A percentile compares a stretch with the other conserved stretches of the same genome.
Conservation (phyloP, 2,329 filamentous ascomycete species). For the Trichophyton rubrum region DNA sequence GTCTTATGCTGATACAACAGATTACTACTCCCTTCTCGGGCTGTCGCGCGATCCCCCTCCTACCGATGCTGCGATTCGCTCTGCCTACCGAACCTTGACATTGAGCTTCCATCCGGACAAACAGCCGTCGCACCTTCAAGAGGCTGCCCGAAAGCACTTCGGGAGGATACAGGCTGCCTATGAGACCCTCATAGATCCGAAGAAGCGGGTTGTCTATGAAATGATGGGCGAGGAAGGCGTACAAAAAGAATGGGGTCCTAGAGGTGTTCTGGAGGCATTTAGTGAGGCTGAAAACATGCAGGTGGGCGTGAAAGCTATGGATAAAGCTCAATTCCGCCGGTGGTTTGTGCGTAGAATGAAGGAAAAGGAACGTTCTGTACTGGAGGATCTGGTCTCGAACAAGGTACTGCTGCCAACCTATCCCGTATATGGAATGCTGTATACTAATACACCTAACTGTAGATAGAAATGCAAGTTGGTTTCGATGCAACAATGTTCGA, state of each 20-base stretch:
- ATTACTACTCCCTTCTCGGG: constrained; percentile 33
- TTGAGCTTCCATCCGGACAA: constrained; percentile 37
- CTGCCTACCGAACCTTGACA: constrained; percentile 32
- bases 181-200: constrained; percentile 29
- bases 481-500: constrained; percentile 25
- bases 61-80: constrained; percentile 30
- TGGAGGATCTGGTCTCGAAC: constrained; percentile 27
- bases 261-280: constrained; percentile 22
- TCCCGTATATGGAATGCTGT: background rate
- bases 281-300: constrained; percentile 22
- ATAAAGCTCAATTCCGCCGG: constrained; percentile 27
- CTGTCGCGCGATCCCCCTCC: constrained; percentile 30
- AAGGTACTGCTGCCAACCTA: constrained; percentile 21
- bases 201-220: constrained; percentile 34
- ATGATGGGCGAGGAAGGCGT: constrained; percentile 31
- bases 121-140: constrained; percentile 28
- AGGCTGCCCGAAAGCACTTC: constrained; percentile 29
- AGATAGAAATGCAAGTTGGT: constrained; percentile 25
- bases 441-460: background rate
- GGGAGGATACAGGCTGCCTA: constrained; percentile 30
- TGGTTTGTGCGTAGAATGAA: constrained; percentile 33
- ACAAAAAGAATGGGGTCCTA: constrained; percentile 22
- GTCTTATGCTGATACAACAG: constrained; percentile 15
- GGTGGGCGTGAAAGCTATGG: constrained; percentile 28
- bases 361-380: constrained; percentile 24